Conservation (phyloP, 2,329 filamentous ascomycete genomes). For the Neurospora sp. region DNA sequence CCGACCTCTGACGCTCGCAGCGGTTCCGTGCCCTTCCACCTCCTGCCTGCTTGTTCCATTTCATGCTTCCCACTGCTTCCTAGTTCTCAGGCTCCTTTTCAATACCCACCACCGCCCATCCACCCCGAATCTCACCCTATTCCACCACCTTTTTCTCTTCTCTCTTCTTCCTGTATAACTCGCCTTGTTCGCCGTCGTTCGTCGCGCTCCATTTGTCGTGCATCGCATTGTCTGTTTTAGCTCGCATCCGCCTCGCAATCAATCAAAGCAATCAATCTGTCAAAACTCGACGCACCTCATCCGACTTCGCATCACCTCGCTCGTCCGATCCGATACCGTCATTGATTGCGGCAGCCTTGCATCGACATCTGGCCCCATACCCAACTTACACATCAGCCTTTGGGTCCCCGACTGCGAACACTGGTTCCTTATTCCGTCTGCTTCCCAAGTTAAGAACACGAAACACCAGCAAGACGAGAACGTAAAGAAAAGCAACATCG, state of each 20-base stretch:
- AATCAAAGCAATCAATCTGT: background rate
- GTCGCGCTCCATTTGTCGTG: background rate
- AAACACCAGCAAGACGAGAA: background rate
- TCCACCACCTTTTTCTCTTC: conserved; percentile 10
- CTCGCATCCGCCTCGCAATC: background rate
- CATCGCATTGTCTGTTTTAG: background rate
- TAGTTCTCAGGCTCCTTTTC: conserved; percentile 4
- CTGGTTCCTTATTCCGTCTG: background rate
- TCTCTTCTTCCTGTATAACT: conserved; percentile 15
- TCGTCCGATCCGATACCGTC: background rate
- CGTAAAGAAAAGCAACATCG: background rate
- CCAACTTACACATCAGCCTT: background rate
- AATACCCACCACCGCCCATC: conserved; percentile 10
- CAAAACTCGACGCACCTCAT: background rate
- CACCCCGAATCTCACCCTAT: conserved; percentile 10
- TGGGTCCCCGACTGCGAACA: background rate
- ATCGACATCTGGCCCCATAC: background rate
- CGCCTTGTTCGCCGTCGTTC: conserved; percentile 8
- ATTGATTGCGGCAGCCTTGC: background rate
- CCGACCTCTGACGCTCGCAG: conserved; percentile 1
- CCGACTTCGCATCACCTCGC: background rate
- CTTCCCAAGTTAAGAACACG: background rate
- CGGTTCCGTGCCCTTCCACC: conserved; percentile 20
- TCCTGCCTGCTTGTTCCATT: conserved; percentile 14
- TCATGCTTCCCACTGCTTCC: conserved; percentile 7